Evolutionary conservation across 2,329 filamentous ascomycete species (phyloP), one percentile per base, ranked within the genome.

Genomic region (Chaetomium globosum): DNA sequence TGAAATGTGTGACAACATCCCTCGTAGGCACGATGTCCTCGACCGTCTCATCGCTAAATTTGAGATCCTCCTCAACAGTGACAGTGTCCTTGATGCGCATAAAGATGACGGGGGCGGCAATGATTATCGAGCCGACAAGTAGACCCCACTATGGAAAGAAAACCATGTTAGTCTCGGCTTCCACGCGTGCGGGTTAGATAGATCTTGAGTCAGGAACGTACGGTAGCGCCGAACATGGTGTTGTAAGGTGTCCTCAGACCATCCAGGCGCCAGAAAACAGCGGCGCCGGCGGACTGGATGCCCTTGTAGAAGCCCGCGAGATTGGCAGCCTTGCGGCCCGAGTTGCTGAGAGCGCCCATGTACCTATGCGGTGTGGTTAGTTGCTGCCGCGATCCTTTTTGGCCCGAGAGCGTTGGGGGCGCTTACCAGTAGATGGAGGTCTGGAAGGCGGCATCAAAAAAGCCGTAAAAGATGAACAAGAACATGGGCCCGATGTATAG

Each of bases 321-420:
- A 81, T 97, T 97, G 80, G 94, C 93, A 31, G 94, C 86, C 77
- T 93, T 94, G 77, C 93, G 92, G 67, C 91, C 87, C 69, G 94
- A 96, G 85, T 98, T 98, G 75, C 91, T 93, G 52, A 97, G 83
- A 8, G 93, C 87, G 59, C 94, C 94, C 90, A 98, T 97, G 81
- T 90, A 93, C 89, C 88, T 90, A 66, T n/a, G 9, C n/a, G 16
- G 69, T 49, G 26, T 26, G 26, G 5, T 31, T 28, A 39, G 30
- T 28, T 7, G 26, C 13, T 43, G 16, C 16, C 16, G 16, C 39
- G 39, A 6, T n/a, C 39, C 39, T 13, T 43, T 16, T 13, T 43
- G 19, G 23, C 28, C 13, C 4, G 19, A 0, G 10, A 8, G 10
- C 8, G 54, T 8, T 12, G 21, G 1, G 46, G 81, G 83, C 81